phyloP scores from a whole-genome alignment of 805 yeast genomes.

The Yamadazyma tumulicola region DNA sequence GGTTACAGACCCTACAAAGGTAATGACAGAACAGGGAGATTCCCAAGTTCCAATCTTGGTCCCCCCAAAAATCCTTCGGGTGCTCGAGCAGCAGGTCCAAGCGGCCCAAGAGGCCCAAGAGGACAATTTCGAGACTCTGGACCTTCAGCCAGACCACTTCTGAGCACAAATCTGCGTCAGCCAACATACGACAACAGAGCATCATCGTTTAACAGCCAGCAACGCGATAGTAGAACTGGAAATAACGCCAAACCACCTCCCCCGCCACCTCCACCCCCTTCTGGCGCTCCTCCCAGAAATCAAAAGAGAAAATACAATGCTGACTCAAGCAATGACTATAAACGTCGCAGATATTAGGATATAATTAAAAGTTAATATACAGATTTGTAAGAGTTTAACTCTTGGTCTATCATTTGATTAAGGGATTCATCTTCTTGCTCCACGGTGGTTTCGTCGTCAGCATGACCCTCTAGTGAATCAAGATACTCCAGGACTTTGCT shows the following conservation, averaged over 20 bases:
- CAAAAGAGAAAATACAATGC: not conserved
- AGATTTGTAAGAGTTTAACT: slow-evolving; percentile 6
- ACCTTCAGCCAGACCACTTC: too few relatives aligned
- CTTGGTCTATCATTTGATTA: slow-evolving; percentile 12
- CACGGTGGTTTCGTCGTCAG: slow-evolving; percentile 4
- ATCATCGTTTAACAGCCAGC: too few relatives aligned
- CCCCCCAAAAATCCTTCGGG: too few relatives aligned
- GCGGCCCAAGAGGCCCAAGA: too few relatives aligned
- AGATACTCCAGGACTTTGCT: slow-evolving; percentile 28
- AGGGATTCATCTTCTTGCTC: slow-evolving; percentile 5
- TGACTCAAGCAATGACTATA: not conserved
- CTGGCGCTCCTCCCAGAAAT: slow-evolving; percentile 15
- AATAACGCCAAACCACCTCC: slow-evolving; percentile 15
- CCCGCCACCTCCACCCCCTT: slow-evolving; percentile 22
- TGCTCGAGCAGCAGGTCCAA: too few relatives aligned
- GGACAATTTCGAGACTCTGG: too few relatives aligned
- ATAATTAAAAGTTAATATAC: not conserved
- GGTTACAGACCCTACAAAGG: too few relatives aligned
- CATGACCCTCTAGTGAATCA: slow-evolving; percentile 17
- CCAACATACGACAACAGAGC: too few relatives aligned
- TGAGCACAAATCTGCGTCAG: too few relatives aligned
- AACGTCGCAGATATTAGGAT: not conserved
- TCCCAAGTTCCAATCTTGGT: too few relatives aligned
- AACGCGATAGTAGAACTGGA: too few relatives aligned
- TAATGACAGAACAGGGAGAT: too few relatives aligned